Percentiles rank a stretch among this genome's conserved stretches.
These are phyloP conservation scores for Annulohypoxylon nitens DNA, from an alignment of 495 filamentous ascomycete genomes.

Conservation along the genomic window DNA sequence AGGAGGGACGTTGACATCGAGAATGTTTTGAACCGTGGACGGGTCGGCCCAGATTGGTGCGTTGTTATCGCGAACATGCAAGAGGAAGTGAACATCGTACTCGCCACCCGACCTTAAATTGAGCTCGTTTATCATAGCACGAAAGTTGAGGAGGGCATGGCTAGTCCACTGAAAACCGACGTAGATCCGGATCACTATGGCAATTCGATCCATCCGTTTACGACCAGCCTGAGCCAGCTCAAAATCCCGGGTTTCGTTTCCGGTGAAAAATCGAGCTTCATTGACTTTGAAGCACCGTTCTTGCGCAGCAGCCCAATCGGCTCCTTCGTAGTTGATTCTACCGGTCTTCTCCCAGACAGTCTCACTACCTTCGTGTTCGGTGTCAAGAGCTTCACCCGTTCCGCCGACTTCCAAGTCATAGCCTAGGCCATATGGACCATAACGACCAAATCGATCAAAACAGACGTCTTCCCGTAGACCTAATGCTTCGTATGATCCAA, in stretches of 20 bases:
- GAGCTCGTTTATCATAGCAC: slow-evolving; percentile 83
- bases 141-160: slow-evolving; percentile 77
- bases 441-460: slow-evolving; percentile 91
- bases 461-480: slow-evolving; percentile 87
- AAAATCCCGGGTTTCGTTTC: slow-evolving; percentile 49
- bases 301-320: slow-evolving; percentile 85
- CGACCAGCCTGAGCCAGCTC: slow-evolving; percentile 40
- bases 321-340: slow-evolving; percentile 78
- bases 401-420: slow-evolving; percentile 83
- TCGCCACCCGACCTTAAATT: slow-evolving; percentile 80
- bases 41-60: slow-evolving; percentile 73
- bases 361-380: slow-evolving; percentile 77
- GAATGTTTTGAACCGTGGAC: slow-evolving; percentile 65
- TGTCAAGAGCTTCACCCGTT: slow-evolving; percentile 79
- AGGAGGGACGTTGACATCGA: slow-evolving; percentile 80
- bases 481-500: slow-evolving; percentile 83
- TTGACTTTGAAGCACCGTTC: slow-evolving; percentile 76
- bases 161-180: slow-evolving; percentile 75
- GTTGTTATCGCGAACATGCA: slow-evolving; percentile 79
- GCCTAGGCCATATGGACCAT: slow-evolving; percentile 91
- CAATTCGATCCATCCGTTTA: slow-evolving; percentile 69
- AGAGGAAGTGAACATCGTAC: slow-evolving; percentile 83
- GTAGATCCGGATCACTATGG: slow-evolving; percentile 79
- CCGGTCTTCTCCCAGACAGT: slow-evolving; percentile 75
- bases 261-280: slow-evolving; percentile 68